phyloP scores from a whole-genome alignment of 768 basidiomycete species.

The Dendrothele bispora region DNA sequence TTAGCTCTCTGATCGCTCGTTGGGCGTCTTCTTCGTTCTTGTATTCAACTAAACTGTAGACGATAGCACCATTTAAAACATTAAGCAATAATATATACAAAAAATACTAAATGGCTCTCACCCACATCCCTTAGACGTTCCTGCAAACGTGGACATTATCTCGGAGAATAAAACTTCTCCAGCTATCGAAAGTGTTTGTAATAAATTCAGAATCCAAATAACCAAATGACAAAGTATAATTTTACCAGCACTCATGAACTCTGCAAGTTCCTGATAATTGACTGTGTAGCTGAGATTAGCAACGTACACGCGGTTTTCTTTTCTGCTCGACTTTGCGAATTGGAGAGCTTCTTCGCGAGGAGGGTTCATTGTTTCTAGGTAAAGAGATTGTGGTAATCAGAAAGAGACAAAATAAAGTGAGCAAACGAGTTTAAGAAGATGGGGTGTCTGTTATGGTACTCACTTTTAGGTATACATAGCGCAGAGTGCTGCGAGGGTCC shows the following conservation, averaged over 20 bases:
- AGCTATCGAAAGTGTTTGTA: conserved; percentile 96
- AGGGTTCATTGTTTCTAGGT: conserved; percentile 90
- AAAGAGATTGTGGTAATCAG: too few relatives aligned
- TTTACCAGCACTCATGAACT: conserved; percentile 98
- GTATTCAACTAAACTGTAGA: conserved; percentile 88
- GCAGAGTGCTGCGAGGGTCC: too few relatives aligned
- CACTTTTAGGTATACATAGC: too few relatives aligned
- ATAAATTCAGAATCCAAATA: conserved; percentile 77
- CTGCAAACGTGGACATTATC: conserved; percentile 95
- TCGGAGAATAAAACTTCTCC: conserved; percentile 99
- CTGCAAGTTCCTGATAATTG: conserved; percentile 98
- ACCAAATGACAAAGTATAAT: conserved; percentile 13
- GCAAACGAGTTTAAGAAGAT: too few relatives aligned
- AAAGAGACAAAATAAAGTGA: too few relatives aligned
- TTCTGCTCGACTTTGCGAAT: conserved; percentile 94
- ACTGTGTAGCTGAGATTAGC: conserved; percentile 99
- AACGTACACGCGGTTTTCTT: conserved; percentile 98
- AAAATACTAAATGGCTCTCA: conserved; percentile 42
- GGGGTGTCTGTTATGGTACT: too few relatives aligned
- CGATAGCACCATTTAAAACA: background rate
- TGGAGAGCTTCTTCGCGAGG: conserved; percentile 92
- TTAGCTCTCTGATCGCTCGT: conserved; percentile 85
- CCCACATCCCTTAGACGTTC: conserved; percentile 99
- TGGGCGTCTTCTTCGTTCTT: conserved; percentile 87
- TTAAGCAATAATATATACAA: background rate